Evolutionary conservation across 768 basidiomycete genomes (phyloP).

Genomic region (Lentinus brumalis): DNA sequence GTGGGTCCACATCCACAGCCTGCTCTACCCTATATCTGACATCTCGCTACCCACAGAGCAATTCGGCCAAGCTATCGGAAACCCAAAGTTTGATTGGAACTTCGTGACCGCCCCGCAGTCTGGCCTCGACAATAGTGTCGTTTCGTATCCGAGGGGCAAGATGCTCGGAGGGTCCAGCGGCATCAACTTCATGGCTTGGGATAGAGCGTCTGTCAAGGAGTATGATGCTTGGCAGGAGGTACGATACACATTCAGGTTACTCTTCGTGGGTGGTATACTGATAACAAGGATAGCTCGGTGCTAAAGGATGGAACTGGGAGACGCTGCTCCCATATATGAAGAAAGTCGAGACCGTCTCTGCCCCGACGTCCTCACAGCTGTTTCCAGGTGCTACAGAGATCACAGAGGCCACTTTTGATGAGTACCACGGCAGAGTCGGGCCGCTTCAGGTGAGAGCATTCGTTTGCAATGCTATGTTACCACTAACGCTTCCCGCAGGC

Average conservation of each 20-base stretch:
- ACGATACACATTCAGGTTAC: too few species aligned
- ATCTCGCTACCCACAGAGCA: conserved; percentile 31
- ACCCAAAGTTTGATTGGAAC: conserved; percentile 50
- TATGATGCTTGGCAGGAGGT: conserved; percentile 43
- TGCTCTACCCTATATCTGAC: background rate
- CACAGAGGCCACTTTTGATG: conserved; percentile 44
- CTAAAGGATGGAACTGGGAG: conserved; percentile 45
- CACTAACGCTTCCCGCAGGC: background rate
- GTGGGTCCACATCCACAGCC: background rate
- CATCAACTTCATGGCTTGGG: conserved; percentile 64
- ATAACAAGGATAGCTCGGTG: conserved; percentile 15
- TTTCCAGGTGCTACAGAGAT: conserved; percentile 33
- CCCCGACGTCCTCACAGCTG: conserved; percentile 34
- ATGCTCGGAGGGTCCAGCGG: conserved; percentile 66
- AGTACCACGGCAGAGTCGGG: conserved; percentile 51
- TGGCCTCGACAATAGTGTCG: conserved; percentile 37
- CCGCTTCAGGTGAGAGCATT: conserved; percentile 37
- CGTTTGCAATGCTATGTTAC: background rate
- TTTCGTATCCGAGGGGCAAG: conserved; percentile 60
- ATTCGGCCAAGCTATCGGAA: conserved; percentile 49
- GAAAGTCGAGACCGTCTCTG: conserved; percentile 52
- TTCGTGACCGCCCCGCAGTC: conserved; percentile 49
- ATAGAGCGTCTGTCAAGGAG: conserved; percentile 48
- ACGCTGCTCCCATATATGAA: conserved; percentile 44
- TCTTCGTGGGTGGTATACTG: background rate